A percentile compares a stretch with the other conserved stretches of the same genome.
These are phyloP conservation scores for Pichia heedii DNA, from an alignment of 805 yeast species.

Conservation along the genomic window DNA sequence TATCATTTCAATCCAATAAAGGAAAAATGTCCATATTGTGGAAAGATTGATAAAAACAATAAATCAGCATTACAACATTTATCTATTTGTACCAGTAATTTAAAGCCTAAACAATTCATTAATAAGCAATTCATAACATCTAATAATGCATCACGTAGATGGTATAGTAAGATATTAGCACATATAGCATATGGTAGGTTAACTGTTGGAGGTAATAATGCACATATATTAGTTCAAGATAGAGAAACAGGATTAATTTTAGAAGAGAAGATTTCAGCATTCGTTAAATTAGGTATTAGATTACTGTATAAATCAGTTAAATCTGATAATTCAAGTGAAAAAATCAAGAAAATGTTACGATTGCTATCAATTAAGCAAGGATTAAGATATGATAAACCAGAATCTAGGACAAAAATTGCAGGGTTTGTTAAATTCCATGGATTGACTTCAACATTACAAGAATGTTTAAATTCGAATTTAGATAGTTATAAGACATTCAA, in stretches of 20 bases:
- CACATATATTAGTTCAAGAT: constrained; percentile 91
- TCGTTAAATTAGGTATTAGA: constrained; percentile 81
- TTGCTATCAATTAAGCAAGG: constrained; percentile 77
- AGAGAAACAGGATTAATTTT: constrained; percentile 78
- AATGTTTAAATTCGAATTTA: constrained; percentile 46
- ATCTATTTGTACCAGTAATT: constrained; percentile 64
- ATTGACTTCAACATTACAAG: constrained; percentile 59
- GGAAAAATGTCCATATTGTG: constrained; percentile 76
- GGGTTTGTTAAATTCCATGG: constrained; percentile 78
- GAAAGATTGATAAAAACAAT: constrained; percentile 44
- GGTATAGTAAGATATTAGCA: constrained; percentile 79
- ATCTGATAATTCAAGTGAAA: constrained; percentile 33
- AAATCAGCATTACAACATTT: constrained; percentile 73
- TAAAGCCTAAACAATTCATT: constrained; percentile 9
- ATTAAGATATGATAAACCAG: constrained; percentile 62
- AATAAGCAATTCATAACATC: constrained; percentile 69
- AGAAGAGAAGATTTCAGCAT: constrained; percentile 88
- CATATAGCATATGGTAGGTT: constrained; percentile 85
- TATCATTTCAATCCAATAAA: constrained; percentile 26
- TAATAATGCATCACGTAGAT: constrained; percentile 72
- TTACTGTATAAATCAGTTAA: constrained; percentile 68
- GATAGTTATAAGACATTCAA: constrained; percentile 61
- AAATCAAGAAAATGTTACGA: constrained; percentile 51
- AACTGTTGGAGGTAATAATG: constrained; percentile 80
- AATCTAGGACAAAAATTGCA: constrained; percentile 56